These are phyloP conservation scores for Veloporphyrellus conicus DNA, from an alignment of 1,284 basidiomycete genomes.

Conservation along the genomic window DNA sequence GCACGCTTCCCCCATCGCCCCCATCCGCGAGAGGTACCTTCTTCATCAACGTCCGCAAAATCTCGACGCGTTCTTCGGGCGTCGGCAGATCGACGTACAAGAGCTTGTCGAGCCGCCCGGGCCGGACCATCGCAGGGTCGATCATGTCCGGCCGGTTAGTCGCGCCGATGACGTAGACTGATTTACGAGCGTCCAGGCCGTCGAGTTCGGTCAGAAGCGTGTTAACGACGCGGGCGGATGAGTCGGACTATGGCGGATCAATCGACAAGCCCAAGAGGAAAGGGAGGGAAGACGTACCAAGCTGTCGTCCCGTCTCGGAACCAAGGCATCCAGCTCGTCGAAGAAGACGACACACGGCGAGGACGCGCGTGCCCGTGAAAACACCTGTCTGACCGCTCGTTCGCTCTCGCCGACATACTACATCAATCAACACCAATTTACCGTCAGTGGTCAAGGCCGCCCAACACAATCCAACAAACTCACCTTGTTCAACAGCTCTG, in stretches of 20 bases:
- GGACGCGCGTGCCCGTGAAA: conserved; percentile 81
- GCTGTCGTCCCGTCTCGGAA: conserved; percentile 88
- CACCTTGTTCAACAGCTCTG: conserved; percentile 93
- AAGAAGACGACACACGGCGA: conserved; percentile 92
- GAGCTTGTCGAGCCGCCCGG: conserved; percentile 92
- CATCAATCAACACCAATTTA: too few relatives aligned
- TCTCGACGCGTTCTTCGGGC: conserved; percentile 77
- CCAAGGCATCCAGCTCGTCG: conserved; percentile 94
- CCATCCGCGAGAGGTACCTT: conserved; percentile 61
- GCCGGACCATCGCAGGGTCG: conserved; percentile 97
- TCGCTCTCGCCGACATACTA: conserved; percentile 99
- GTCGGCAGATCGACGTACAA: conserved; percentile 92
- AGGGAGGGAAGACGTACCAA: conserved; percentile 50
- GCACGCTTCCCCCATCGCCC: conserved; percentile 25
- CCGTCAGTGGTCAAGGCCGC: background rate
- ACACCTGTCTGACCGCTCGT: conserved; percentile 90
- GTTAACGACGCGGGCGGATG: conserved; percentile 95
- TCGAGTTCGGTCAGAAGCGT: conserved; percentile 95
- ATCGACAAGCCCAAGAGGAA: background rate
- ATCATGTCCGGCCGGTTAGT: conserved; percentile 99
- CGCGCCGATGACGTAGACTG: conserved; percentile 94
- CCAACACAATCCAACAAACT: background rate
- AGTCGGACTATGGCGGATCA: too few relatives aligned
- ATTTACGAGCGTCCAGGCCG: conserved; percentile 85
- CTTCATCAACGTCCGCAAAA: conserved; percentile 68